Evolutionary conservation across 202 grass and related monocot species (phyloP).

Genomic region (Musa balbisiana): DNA sequence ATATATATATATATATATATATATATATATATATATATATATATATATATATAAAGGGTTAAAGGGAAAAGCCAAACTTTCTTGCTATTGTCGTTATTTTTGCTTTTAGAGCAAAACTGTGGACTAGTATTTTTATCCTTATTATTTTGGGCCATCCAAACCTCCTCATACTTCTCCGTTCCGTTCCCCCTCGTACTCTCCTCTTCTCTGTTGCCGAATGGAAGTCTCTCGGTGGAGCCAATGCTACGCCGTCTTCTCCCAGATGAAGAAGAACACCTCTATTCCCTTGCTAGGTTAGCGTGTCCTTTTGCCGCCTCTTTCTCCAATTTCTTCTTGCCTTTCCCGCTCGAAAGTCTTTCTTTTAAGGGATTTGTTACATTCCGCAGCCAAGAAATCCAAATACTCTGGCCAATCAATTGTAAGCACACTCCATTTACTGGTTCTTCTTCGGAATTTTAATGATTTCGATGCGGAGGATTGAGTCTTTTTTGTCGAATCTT

Average conservation of each 20-base stretch:
- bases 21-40: neutral
- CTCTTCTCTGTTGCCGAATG: neutral
- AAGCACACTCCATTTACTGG: neutral
- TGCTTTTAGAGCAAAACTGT: too few species aligned
- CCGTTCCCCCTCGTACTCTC: neutral
- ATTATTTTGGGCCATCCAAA: too few species aligned
- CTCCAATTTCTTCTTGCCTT: neutral
- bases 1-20: neutral
- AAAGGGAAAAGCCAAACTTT: neutral
- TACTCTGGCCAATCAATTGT: conserved; percentile 77
- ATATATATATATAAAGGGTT: neutral
- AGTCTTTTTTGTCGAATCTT: neutral
- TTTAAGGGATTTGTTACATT: neutral
- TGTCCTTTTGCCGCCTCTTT: neutral
- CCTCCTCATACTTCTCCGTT: too few species aligned
- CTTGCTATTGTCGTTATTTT: too few species aligned
- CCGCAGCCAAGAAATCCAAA: conserved; percentile 51
- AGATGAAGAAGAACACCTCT: conserved; percentile 2
- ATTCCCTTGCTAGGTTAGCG: neutral
- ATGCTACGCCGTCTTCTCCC: neutral
- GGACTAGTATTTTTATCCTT: too few species aligned
- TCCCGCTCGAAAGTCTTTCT: too few species aligned
- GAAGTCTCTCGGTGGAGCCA: neutral
- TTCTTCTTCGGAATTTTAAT: neutral
- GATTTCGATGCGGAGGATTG: neutral